Conservation (phyloP, 2,329 filamentous ascomycete genomes). For the Xylariales sp. region DNA sequence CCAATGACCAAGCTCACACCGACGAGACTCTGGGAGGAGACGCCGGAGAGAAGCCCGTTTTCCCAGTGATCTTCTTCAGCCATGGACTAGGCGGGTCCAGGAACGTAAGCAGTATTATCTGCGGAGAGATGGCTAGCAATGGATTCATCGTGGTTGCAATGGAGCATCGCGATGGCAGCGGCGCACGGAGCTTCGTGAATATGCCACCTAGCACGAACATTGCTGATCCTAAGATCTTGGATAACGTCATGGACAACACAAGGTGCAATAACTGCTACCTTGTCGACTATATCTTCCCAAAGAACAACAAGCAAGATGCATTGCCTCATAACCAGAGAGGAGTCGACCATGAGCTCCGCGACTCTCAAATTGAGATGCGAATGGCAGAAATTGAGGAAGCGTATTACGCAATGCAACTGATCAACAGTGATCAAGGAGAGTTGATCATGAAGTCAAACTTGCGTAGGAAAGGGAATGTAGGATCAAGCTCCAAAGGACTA, state of each 20-base stretch:
- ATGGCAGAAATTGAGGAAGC: conserved; percentile 62
- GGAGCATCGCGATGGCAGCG: conserved; percentile 62
- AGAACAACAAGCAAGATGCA: conserved; percentile 46
- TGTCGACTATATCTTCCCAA: conserved; percentile 61
- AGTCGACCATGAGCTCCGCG: conserved; percentile 54
- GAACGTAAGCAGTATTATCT: conserved; percentile 58
- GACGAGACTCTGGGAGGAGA: conserved; percentile 15
- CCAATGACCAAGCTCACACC: conserved; percentile 15
- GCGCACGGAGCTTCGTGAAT: conserved; percentile 57
- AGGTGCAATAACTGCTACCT: conserved; percentile 37
- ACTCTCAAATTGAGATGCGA: conserved; percentile 58
- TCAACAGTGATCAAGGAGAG: conserved; percentile 50
- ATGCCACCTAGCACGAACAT: conserved; percentile 38
- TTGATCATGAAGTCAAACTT: conserved; percentile 47
- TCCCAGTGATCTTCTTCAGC: conserved; percentile 62
- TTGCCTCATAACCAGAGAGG: conserved; percentile 52
- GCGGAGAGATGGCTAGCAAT: conserved; percentile 62
- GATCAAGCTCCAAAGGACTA: conserved; percentile 54
- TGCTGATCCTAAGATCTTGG: conserved; percentile 23
- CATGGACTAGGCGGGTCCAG: conserved; percentile 61
- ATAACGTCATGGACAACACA: conserved; percentile 29
- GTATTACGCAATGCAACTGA: conserved; percentile 49
- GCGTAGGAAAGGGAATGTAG: conserved; percentile 51
- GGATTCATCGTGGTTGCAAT: conserved; percentile 61
- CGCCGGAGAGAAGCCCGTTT: conserved; percentile 34